phyloP scores from a whole-genome alignment of 2,329 filamentous ascomycete genomes.

The Ophiosphaerella narmari region DNA sequence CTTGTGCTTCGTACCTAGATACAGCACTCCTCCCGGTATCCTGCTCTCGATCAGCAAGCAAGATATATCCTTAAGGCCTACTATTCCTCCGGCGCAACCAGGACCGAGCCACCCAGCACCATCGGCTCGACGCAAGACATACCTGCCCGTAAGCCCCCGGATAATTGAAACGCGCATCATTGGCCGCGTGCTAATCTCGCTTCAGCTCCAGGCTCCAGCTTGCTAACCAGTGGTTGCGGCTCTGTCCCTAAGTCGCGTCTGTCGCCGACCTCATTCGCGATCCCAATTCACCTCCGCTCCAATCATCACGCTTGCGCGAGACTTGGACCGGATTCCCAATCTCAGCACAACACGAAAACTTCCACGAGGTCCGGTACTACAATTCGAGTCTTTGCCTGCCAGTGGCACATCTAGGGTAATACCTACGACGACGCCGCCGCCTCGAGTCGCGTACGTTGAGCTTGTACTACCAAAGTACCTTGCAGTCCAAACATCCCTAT shows the following conservation, averaged over 20 bases:
- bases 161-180: slow-evolving; percentile 24
- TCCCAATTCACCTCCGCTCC: slow-evolving; percentile 17
- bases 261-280: slow-evolving; percentile 25
- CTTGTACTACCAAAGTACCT: slow-evolving; percentile 28
- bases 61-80: slow-evolving; percentile 25
- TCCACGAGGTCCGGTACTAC: slow-evolving; percentile 23
- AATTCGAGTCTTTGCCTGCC: slow-evolving; percentile 27
- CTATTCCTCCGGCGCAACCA: slow-evolving; percentile 25
- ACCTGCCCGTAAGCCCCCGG: slow-evolving; percentile 29
- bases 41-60: slow-evolving; percentile 41
- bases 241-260: slow-evolving; percentile 32
- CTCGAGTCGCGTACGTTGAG: slow-evolving; percentile 29
- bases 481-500: slow-evolving; percentile 22
- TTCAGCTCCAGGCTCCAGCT: slow-evolving; percentile 40
- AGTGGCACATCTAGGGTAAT: slow-evolving; percentile 43
- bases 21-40: slow-evolving; percentile 34
- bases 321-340: slow-evolving; percentile 21
- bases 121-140: slow-evolving; percentile 19
- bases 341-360: slow-evolving; percentile 17
- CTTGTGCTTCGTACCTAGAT: slow-evolving; percentile 35
- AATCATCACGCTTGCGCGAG: slow-evolving; percentile 31
- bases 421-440: slow-evolving; percentile 30
- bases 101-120: slow-evolving; percentile 21
- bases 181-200: slow-evolving; percentile 38
- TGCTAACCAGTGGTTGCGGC: slow-evolving; percentile 35